Conservation (phyloP, 2,329 filamentous ascomycete genomes). For the Penicillium sp. region DNA sequence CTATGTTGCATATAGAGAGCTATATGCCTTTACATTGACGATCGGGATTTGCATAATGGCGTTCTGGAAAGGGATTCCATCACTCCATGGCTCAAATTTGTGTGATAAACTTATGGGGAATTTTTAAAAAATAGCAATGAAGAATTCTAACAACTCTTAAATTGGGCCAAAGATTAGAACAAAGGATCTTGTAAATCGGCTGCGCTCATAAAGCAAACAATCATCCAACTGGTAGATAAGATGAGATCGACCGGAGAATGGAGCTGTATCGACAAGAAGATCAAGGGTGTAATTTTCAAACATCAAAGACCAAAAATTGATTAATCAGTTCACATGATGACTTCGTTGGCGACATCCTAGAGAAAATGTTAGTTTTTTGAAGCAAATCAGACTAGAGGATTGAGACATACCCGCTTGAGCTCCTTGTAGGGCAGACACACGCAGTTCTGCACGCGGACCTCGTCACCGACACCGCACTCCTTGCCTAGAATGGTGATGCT, state of each 20-base stretch:
- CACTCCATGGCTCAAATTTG: neutral
- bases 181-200: constrained; percentile 11
- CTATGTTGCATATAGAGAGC: neutral
- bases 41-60: constrained; percentile 1
- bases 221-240: constrained; percentile 19
- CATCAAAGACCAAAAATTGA: constrained; percentile 12
- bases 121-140: neutral
- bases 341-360: constrained; percentile 54
- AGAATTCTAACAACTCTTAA: constrained; percentile 9
- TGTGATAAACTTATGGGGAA: neutral
- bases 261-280: constrained; percentile 21
- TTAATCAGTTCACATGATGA: constrained; percentile 75
- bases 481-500: constrained; percentile 97
- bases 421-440: constrained; percentile 98
- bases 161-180: constrained; percentile 11
- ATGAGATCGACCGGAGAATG: constrained; percentile 4
- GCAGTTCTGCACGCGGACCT: constrained; percentile 96
- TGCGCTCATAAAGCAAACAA: constrained; percentile 17
- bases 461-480: constrained; percentile 90
- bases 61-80: neutral
- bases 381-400: neutral
- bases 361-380: constrained; percentile 5
- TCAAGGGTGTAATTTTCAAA: constrained; percentile 19
- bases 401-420: constrained; percentile 77
- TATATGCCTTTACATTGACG: neutral